These are phyloP conservation scores for Pelargonium citronellum DNA, from an alignment of 441 rosid species.

Conservation along the genomic window DNA sequence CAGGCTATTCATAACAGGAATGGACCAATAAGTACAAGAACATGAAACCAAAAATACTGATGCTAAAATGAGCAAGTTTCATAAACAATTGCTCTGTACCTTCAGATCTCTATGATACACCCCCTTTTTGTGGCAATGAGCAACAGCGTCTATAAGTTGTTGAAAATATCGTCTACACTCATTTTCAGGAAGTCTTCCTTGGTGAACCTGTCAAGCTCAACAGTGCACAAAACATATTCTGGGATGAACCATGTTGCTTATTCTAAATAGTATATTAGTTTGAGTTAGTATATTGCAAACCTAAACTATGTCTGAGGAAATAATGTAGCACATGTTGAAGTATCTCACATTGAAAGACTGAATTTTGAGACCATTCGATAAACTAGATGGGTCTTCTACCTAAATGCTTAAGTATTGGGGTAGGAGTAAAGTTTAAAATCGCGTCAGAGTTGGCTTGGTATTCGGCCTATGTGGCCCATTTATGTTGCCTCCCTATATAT, in stretches of 20 bases:
- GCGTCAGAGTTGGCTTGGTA: too few species aligned
- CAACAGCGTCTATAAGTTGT: constrained; percentile 82
- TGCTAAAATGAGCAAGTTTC: not conserved
- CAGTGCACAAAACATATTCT: not conserved
- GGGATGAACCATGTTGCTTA: not conserved
- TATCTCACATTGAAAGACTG: too few species aligned
- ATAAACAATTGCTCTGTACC: constrained; percentile 31
- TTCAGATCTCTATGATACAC: constrained; percentile 94
- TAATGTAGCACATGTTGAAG: not conserved
- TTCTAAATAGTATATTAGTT: constrained; percentile 8
- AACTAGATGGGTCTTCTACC: too few species aligned
- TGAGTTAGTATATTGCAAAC: not conserved
- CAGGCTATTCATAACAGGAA: constrained; percentile 51
- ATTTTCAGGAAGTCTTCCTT: constrained; percentile 59
- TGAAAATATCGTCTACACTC: constrained; percentile 80
- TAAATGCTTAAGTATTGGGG: too few species aligned
- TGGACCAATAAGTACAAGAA: constrained; percentile 21
- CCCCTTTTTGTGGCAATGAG: constrained; percentile 81
- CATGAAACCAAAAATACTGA: constrained; percentile 13
- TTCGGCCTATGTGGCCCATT: too few species aligned
- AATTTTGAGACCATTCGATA: too few species aligned
- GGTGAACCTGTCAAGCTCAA: constrained; percentile 47
- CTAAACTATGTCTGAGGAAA: not conserved
- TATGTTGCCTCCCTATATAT: too few species aligned
- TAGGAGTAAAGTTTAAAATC: too few species aligned